A percentile compares a stretch with the other conserved stretches of the same genome.
Evolutionary conservation across 129 eudicot species (phyloP).

Genomic region (Flaveria linearis): DNA sequence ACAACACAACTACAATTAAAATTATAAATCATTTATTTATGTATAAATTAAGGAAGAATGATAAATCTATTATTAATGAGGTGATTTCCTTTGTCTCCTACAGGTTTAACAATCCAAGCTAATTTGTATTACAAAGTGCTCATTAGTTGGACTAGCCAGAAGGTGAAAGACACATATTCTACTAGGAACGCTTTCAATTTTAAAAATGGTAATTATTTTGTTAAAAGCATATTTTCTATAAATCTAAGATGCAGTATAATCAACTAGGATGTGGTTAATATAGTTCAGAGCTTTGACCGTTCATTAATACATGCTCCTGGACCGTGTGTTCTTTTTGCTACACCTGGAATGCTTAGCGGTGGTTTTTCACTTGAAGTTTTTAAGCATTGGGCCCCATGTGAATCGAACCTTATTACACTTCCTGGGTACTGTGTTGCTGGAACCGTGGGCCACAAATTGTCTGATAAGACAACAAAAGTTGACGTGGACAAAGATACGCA

Average conservation of each 20-base stretch:
- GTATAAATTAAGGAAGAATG: constrained; percentile 4
- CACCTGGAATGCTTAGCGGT: constrained; percentile 95
- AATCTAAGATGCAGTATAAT: background rate
- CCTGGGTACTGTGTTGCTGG: constrained; percentile 95
- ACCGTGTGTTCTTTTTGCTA: constrained; percentile 96
- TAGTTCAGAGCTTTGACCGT: constrained; percentile 77
- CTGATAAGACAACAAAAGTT: constrained; percentile 66
- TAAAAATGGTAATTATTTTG: constrained; percentile 61
- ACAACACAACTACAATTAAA: constrained; percentile 15
- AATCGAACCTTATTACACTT: constrained; percentile 70
- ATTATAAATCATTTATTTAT: constrained; percentile 12
- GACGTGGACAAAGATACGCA: constrained; percentile 58
- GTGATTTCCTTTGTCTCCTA: constrained; percentile 6
- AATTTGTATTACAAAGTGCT: constrained; percentile 85
- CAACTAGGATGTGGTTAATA: constrained; percentile 36
- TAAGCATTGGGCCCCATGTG: constrained; percentile 92
- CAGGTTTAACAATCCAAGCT: constrained; percentile 93
- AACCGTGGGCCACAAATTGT: constrained; percentile 77
- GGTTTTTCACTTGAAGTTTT: constrained; percentile 95
- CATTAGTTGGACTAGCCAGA: constrained; percentile 97
- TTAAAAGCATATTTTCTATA: background rate
- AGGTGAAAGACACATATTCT: constrained; percentile 80
- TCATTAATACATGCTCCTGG: constrained; percentile 84
- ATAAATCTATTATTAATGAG: background rate
- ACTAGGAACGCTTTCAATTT: constrained; percentile 80